Percentiles rank a stretch among this genome's conserved stretches.
Conservation (phyloP, 148 eudicot genomes). For the Fagopyrum esculentum region DNA sequence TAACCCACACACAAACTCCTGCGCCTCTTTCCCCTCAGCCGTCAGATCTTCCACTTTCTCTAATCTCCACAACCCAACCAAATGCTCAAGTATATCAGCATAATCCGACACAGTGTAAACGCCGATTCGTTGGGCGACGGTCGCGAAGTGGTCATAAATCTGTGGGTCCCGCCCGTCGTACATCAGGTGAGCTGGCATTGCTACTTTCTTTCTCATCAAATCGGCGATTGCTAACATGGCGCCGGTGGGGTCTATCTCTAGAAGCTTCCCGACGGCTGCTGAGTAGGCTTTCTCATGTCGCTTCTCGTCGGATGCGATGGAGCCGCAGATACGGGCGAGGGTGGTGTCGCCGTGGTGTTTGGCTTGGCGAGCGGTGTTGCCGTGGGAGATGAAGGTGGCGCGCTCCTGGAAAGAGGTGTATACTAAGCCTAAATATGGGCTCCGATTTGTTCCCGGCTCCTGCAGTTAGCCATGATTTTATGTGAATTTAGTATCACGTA, state of each 20-base stretch:
- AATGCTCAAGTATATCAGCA: conserved; percentile 25
- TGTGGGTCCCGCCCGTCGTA: conserved; percentile 23
- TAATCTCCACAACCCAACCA: conserved; percentile 22
- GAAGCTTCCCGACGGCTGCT: conserved; percentile 19
- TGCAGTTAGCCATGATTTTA: neutral
- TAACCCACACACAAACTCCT: conserved; percentile 25
- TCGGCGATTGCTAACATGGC: conserved; percentile 19
- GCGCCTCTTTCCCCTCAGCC: conserved; percentile 17
- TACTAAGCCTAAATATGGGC: conserved; percentile 22
- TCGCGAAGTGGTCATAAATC: conserved; percentile 23
- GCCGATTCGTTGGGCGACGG: conserved; percentile 28
- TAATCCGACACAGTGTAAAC: conserved; percentile 32
- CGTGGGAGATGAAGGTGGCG: conserved; percentile 29
- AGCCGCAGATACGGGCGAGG: conserved; percentile 28
- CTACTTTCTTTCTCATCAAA: conserved; percentile 25
- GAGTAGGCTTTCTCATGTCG: conserved; percentile 30
- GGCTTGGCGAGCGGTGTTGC: conserved; percentile 31
- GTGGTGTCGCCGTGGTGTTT: conserved; percentile 18
- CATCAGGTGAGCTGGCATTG: conserved; percentile 30
- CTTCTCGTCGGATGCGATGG: conserved; percentile 29
- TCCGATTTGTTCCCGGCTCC: conserved; percentile 18
- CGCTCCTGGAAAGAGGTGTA: conserved; percentile 34
- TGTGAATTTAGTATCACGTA: too few species aligned
- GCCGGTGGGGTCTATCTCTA: conserved; percentile 23
- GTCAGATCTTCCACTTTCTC: conserved; percentile 20